Base-by-base conservation (phyloP, 768 basidiomycete genomes). In the Agrocybe pediades region DNA sequence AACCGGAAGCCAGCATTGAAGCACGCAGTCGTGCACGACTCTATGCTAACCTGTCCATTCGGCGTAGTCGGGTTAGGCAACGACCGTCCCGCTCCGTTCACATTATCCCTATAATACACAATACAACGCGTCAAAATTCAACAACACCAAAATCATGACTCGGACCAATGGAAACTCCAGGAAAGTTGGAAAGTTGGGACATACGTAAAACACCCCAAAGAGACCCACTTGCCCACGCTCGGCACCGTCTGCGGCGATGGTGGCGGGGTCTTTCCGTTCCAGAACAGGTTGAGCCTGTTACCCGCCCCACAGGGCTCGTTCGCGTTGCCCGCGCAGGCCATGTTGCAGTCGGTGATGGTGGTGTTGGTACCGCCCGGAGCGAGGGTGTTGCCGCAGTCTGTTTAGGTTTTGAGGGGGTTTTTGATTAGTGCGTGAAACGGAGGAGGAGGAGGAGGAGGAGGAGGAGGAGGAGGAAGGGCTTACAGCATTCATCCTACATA, bases 121-220 rank as follows among this genome's bases (percentile, higher is more conserved):
- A n/a, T n/a, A n/a, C n/a, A n/a, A n/a, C n/a, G n/a, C n/a, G n/a
- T n/a, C n/a, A n/a, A n/a, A n/a, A n/a, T n/a, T n/a, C n/a, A n/a
- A n/a, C n/a, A 44, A 20, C 40, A 9, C 40, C 9, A 41, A 41
- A n/a, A n/a, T n/a, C n/a, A n/a, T n/a, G n/a, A n/a, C n/a, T n/a
- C n/a, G n/a, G n/a, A n/a, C n/a, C n/a, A n/a, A n/a, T n/a, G n/a
- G n/a, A n/a, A n/a, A n/a, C n/a, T n/a, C n/a, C n/a, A n/a, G n/a
- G n/a, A n/a, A 54, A 50, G 11, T 63, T 65, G 41, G 51, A 64
- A 53, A 54, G 46, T 48, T 41, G 23, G 43, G 47, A 63, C 62
- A 54, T 61, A 87, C 88, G 72, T 85, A 71, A 81, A 90, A 65
- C 90, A 92, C n/a, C 90, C 90, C 25, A 90, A 76, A 0, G 83